Percentiles rank a stretch among this genome's conserved stretches.
Evolutionary conservation across 306 rosid species (phyloP).

Genomic region (Prunus padus): DNA sequence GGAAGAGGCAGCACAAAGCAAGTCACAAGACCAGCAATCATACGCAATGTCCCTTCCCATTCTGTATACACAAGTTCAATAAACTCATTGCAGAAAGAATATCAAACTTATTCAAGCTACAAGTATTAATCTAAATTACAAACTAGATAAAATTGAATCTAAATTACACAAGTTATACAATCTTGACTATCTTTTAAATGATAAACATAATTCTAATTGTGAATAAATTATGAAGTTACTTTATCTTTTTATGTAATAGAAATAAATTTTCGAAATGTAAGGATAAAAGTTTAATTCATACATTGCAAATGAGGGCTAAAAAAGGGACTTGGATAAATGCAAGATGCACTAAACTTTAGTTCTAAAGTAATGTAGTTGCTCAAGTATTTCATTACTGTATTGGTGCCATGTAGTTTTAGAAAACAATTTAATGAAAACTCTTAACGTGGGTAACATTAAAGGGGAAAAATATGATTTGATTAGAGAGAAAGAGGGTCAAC

Average conservation of each 20-base stretch:
- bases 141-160: not conserved
- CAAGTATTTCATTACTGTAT: no score
- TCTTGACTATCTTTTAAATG: not conserved
- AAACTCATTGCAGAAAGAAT: not conserved
- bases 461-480: no score
- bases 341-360: not conserved
- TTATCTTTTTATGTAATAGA: not conserved
- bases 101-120: not conserved
- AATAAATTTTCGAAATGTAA: not conserved
- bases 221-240: not conserved
- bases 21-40: constrained; percentile 92
- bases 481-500: no score
- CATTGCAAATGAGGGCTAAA: not conserved
- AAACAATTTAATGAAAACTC: no score
- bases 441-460: no score
- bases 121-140: not conserved
- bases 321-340: not conserved
- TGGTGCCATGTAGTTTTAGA: no score
- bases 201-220: no score
- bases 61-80: constrained; percentile 37
- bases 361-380: no score
- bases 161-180: not conserved
- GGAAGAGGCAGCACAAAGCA: constrained; percentile 97
- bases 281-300: not conserved
- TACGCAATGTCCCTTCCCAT: constrained; percentile 85